These are phyloP conservation scores for Pestalotiopsis sp. DNA, from an alignment of 2,329 filamentous ascomycete genomes.

Conservation along the genomic window DNA sequence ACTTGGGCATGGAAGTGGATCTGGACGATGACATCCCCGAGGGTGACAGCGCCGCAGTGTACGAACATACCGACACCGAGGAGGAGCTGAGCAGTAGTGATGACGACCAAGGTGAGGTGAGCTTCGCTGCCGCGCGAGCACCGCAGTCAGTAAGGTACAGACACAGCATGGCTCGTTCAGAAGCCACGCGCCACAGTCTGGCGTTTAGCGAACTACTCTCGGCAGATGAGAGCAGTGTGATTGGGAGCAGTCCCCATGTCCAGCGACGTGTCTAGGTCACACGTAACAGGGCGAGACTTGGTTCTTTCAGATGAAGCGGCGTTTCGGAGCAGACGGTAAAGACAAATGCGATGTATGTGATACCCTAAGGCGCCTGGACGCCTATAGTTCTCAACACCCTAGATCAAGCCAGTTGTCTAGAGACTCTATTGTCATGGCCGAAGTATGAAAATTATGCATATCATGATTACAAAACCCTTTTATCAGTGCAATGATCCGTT, in stretches of 20 bases:
- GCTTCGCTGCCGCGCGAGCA: slow-evolving; percentile 38
- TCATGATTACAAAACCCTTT: slow-evolving; percentile 28
- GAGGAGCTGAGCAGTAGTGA: slow-evolving; percentile 60
- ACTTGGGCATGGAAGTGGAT: slow-evolving; percentile 67
- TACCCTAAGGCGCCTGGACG: slow-evolving; percentile 9
- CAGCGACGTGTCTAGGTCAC: slow-evolving; percentile 34
- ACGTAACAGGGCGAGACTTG: background rate
- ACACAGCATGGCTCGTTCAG: slow-evolving; percentile 41
- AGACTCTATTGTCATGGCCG: slow-evolving; percentile 22
- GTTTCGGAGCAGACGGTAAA: background rate
- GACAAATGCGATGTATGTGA: background rate
- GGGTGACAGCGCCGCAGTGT: slow-evolving; percentile 61
- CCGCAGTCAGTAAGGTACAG: slow-evolving; percentile 36
- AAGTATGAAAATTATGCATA: slow-evolving; percentile 33
- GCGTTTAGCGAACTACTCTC: slow-evolving; percentile 61
- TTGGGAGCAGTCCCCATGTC: slow-evolving; percentile 57
- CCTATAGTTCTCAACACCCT: background rate
- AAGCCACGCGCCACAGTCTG: slow-evolving; percentile 52
- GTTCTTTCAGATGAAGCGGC: background rate
- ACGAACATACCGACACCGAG: slow-evolving; percentile 80
- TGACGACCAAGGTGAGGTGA: slow-evolving; percentile 38
- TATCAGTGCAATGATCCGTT: background rate
- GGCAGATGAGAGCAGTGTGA: slow-evolving; percentile 59
- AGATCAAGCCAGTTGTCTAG: slow-evolving; percentile 10
- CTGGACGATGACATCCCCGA: slow-evolving; percentile 74